These are phyloP conservation scores for Dissophora globulifera DNA, from an alignment of 192 early-diverging fungal genomes.

Conservation along the genomic window DNA sequence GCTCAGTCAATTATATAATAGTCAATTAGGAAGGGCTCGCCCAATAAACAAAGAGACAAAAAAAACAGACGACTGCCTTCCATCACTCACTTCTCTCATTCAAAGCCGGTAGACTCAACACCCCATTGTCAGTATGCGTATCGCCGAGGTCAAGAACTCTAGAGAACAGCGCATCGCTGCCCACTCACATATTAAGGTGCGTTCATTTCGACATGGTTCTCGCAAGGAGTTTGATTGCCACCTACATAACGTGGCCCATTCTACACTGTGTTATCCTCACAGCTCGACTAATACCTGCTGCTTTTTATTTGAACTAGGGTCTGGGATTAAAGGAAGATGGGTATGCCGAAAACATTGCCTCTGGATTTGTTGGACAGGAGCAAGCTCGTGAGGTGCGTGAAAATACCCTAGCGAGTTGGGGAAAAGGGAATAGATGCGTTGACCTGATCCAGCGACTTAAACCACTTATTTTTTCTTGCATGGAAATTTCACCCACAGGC, in stretches of 20 bases:
- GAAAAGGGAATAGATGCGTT: no score
- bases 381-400: conserved; percentile 88
- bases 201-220: no score
- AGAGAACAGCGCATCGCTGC: conserved; percentile 95
- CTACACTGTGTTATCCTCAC: no score
- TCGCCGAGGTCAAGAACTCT: conserved; percentile 91
- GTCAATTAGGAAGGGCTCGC: not conserved
- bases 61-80: conserved; percentile 3
- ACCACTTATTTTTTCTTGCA: no score
- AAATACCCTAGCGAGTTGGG: not conserved
- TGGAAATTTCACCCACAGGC: no score
- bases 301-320: no score
- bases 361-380: conserved; percentile 98
- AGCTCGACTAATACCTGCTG: no score
- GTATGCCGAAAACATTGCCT: conserved; percentile 82
- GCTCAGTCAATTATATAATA: not conserved
- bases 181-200: conserved; percentile 96
- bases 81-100: not conserved
- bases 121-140: conserved; percentile 73
- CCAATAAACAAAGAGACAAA: conserved; percentile 8
- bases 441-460: no score
- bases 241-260: no score
- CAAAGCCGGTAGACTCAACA: no score
- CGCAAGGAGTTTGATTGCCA: no score
- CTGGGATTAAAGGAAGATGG: conserved; percentile 91